phyloP scores from a whole-genome alignment of 345 rosid genomes.

The Stellera chamaejasme region DNA sequence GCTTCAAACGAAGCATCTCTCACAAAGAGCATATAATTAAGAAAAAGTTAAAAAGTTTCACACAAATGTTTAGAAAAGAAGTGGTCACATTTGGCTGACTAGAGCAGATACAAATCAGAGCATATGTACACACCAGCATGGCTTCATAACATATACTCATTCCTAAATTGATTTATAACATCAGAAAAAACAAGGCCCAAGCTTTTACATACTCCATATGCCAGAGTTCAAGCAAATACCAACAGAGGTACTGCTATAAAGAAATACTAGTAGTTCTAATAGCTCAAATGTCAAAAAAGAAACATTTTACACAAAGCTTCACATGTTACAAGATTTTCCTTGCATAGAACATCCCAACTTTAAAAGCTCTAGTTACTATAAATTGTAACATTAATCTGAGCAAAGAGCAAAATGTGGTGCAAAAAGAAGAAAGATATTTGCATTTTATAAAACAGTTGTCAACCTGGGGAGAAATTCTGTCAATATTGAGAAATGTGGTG shows the following conservation, averaged over 20 bases:
- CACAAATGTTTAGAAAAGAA: constrained; percentile 2
- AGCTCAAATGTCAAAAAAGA: no score
- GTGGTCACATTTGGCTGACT: background rate
- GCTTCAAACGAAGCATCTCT: background rate
- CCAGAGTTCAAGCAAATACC: no score
- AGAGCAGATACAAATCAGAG: background rate
- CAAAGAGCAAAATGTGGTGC: background rate
- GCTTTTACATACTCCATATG: background rate
- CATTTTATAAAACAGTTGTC: background rate
- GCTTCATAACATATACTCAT: background rate
- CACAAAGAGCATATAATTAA: constrained; percentile 2
- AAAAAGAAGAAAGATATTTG: constrained; percentile 1
- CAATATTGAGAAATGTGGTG: constrained; percentile 87
- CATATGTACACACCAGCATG: background rate
- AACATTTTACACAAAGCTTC: no score
- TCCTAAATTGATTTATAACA: constrained; percentile 2
- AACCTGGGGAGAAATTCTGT: constrained; percentile 99
- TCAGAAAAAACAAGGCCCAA: constrained; percentile 1
- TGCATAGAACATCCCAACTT: no score
- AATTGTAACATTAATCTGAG: no score
- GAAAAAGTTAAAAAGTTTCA: constrained; percentile 4
- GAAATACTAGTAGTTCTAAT: no score
- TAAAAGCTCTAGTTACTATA: no score
- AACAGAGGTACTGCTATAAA: no score
- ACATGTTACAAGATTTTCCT: no score